Percentiles rank a stretch among this genome's conserved stretches.
These are phyloP conservation scores for Nemania serpens DNA, from an alignment of 2,329 filamentous ascomycete species.

Conservation along the genomic window DNA sequence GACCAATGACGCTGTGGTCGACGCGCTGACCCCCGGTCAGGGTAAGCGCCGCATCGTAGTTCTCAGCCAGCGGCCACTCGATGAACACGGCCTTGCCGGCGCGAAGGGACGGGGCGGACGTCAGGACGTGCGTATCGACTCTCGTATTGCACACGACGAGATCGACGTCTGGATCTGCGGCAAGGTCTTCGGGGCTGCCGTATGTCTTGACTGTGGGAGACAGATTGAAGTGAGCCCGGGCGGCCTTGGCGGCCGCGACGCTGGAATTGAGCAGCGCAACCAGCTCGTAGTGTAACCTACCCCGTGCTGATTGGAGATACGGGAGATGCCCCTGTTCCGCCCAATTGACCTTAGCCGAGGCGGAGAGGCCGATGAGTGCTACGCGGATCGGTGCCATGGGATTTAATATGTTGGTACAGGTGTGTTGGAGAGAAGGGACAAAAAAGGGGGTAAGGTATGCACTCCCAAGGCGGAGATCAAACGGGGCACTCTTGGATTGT, in stretches of 20 bases:
- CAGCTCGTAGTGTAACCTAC: constrained; percentile 51
- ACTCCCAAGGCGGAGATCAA: neutral
- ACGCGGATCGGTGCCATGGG: constrained; percentile 58
- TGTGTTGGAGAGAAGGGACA: neutral
- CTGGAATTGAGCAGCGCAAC: constrained; percentile 59
- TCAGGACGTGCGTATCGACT: constrained; percentile 57
- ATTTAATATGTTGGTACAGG: neutral
- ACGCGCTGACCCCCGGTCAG: constrained; percentile 45
- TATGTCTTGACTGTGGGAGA: constrained; percentile 51
- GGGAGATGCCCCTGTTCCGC: constrained; percentile 61
- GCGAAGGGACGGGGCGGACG: constrained; percentile 51
- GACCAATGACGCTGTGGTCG: constrained; percentile 50
- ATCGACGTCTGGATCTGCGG: constrained; percentile 55
- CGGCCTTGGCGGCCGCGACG: constrained; percentile 48
- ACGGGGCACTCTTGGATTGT: neutral
- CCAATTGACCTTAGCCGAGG: constrained; percentile 57
- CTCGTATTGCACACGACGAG: constrained; percentile 60
- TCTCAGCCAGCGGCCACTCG: constrained; percentile 62
- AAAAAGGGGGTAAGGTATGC: neutral
- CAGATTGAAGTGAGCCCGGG: constrained; percentile 51
- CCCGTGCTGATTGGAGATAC: constrained; percentile 56
- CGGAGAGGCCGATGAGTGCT: constrained; percentile 63
- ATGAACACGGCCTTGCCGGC: constrained; percentile 59
- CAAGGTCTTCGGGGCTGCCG: constrained; percentile 53
- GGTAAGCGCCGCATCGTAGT: constrained; percentile 46